These are phyloP conservation scores for Exophiala sp. DNA, from an alignment of 2,329 filamentous ascomycete species.

Conservation along the genomic window DNA sequence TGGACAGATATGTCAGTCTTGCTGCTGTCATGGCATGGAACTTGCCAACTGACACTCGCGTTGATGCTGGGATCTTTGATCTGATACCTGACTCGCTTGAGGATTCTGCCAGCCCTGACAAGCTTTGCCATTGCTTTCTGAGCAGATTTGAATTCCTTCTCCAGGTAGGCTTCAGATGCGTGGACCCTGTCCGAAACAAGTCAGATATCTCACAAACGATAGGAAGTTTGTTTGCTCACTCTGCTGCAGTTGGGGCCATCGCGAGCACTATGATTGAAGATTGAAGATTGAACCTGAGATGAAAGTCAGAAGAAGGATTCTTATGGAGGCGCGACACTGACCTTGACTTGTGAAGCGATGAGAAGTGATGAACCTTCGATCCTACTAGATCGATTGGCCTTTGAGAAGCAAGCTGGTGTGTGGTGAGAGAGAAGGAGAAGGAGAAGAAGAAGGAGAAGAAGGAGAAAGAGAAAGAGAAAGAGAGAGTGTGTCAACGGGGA, in stretches of 20 bases:
- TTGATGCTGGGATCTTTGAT: constrained; percentile 2
- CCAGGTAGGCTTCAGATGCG: constrained; percentile 3
- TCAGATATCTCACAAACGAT: neutral
- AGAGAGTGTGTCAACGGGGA: too few relatives aligned
- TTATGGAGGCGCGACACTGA: neutral
- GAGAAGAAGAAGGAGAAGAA: too few relatives aligned
- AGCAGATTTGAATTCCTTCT: neutral
- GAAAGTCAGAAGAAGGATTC: neutral
- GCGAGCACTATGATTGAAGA: too few relatives aligned
- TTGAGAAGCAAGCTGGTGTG: too few relatives aligned
- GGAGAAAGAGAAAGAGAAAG: too few relatives aligned
- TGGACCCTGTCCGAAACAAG: constrained; percentile 3
- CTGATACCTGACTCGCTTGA: constrained; percentile 7
- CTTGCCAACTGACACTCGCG: neutral
- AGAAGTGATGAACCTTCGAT: neutral
- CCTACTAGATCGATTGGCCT: too few relatives aligned
- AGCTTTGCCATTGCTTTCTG: constrained; percentile 1
- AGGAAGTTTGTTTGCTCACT: constrained; percentile 1
- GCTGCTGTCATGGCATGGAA: too few relatives aligned
- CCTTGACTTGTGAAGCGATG: neutral
- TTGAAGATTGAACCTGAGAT: neutral
- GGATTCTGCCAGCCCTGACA: constrained; percentile 9
- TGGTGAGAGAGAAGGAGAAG: too few relatives aligned
- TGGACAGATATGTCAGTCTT: neutral
- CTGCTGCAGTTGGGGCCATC: neutral